Base-by-base conservation (phyloP, 2,329 filamentous ascomycete species). In the Apiospora rasikravindrae region DNA sequence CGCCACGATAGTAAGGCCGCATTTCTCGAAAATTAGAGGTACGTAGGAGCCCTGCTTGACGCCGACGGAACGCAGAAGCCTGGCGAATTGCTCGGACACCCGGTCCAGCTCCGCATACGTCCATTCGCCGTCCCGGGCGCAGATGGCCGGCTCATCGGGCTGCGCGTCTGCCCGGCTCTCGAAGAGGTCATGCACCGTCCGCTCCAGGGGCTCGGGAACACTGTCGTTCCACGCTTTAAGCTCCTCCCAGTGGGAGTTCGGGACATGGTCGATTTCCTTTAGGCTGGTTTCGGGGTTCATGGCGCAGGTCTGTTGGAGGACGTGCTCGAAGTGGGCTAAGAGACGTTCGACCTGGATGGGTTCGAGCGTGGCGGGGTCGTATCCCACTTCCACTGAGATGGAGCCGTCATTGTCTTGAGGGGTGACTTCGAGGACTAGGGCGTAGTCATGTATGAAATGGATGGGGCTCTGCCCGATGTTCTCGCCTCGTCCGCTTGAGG, bases 31-130 rank as follows among this genome's bases (percentile, higher is more conserved):
- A 1, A 42, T 11, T 8, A 71, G 13, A 1, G 69, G 40, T 19
- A 71, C 44, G 16, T 68, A 68, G 14, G 66, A 68, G 6, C 66
- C 66, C 24, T 45, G 66, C 66, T 68, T 47, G 40, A 68, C 66
- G 14, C 66, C 66, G 8, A 68, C n/a, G 13, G 66, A 68, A 1
- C 44, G 66, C n/a, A 68, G 40, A 0, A 45, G 4, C n/a, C 40
- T 26, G n/a, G 66, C 40, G 4, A 68, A 47, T 5, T 45, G 24
- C n/a, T 68, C 66, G 40, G 66, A 24, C 6, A 68, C n/a, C 42
- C 11, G 14, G 29, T 69, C 67, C 8, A 51, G 67, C 29, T 69
- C 45, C 45, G 29, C 10, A 14, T 53, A 51, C 24, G 67, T 69
- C 45, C 45, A 47, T 24, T 47, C 42, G 29, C 42, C 42, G 45